These are phyloP conservation scores for Nasturtium officinale DNA, from an alignment of 345 rosid genomes.

Conservation along the genomic window DNA sequence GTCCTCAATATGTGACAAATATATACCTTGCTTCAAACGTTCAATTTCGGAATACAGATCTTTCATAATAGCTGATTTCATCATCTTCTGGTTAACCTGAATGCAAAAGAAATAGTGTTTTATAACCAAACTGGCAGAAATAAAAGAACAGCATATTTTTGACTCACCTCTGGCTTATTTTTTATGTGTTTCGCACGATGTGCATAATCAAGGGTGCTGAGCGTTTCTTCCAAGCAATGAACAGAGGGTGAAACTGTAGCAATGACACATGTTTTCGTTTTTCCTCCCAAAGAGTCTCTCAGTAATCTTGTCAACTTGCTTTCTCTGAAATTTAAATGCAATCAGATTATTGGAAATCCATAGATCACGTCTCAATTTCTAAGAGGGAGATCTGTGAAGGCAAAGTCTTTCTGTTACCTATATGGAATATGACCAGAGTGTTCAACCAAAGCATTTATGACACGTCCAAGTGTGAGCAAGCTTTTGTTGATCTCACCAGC, in stretches of 20 bases:
- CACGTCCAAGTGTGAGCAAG: conserved; percentile 98
- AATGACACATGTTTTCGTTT: conserved; percentile 96
- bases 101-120: conserved; percentile 22
- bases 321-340: conserved; percentile 61
- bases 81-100: conserved; percentile 99
- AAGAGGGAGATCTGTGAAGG: not conserved
- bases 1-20: not conserved
- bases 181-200: conserved; percentile 98
- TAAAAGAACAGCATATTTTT: not conserved
- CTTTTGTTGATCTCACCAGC: conserved; percentile 99
- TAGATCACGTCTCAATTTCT: not conserved
- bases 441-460: conserved; percentile 94
- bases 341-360: conserved; percentile 7
- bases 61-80: conserved; percentile 98
- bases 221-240: conserved; percentile 96
- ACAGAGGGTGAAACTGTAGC: conserved; percentile 96
- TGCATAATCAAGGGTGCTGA: conserved; percentile 96
- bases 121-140: conserved; percentile 14
- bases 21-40: conserved; percentile 87
- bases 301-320: conserved; percentile 93
- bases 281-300: conserved; percentile 99
- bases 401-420: conserved; percentile 51
- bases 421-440: conserved; percentile 98
- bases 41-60: conserved; percentile 95
- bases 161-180: conserved; percentile 92